Conservation (phyloP, 768 basidiomycete species). For the Lactifluus rugatus region DNA sequence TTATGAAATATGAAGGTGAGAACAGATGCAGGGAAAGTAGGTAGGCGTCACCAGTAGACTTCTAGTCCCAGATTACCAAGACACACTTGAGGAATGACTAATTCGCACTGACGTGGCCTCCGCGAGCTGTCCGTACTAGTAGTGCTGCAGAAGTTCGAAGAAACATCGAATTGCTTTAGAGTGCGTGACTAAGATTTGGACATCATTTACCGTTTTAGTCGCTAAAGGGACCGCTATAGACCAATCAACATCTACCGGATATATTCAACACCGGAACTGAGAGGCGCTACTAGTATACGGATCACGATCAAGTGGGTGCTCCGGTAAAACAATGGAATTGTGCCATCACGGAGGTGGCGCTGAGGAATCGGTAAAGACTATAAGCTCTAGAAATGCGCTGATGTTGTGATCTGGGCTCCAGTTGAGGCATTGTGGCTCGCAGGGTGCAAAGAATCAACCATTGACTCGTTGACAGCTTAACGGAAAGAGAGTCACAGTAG, state of each 20-base stretch:
- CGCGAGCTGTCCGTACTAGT: neutral
- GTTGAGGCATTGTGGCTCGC: neutral
- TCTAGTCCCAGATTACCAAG: too few species aligned
- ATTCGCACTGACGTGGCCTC: neutral
- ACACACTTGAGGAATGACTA: neutral
- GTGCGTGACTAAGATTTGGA: neutral
- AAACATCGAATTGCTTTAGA: neutral
- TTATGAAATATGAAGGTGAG: neutral
- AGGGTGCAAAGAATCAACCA: neutral
- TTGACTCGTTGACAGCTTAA: too few species aligned
- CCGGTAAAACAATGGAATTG: too few species aligned
- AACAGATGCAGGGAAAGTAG: too few species aligned
- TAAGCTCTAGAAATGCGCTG: neutral
- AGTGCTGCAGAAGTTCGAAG: neutral
- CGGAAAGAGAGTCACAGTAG: too few species aligned
- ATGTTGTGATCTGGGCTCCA: neutral
- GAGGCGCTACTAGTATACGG: too few species aligned
- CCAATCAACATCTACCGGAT: neutral
- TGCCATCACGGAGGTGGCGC: too few species aligned
- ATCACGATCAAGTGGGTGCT: too few species aligned
- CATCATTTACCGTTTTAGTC: neutral
- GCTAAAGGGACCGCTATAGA: neutral
- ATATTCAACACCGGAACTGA: neutral
- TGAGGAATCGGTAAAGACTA: neutral
- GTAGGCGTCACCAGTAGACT: too few species aligned